phyloP scores from a whole-genome alignment of 306 rosid genomes.

The Lathyrus tuberosus region DNA sequence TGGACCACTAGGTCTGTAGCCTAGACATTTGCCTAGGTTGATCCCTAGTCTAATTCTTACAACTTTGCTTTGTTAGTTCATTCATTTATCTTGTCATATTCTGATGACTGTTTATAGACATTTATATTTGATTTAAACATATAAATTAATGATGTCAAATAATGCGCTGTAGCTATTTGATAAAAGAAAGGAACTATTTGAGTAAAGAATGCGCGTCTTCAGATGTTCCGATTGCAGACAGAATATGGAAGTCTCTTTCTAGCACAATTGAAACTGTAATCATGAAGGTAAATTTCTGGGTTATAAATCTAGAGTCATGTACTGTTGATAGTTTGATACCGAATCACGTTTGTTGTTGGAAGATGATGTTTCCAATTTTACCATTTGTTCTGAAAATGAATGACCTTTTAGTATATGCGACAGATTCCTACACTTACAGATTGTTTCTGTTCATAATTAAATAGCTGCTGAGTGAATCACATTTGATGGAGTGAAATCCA shows the following conservation, averaged over 20 bases:
- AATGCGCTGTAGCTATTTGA: constrained; percentile 66
- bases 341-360: constrained; percentile 3
- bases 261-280: constrained; percentile 62
- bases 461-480: constrained; percentile 4
- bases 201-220: constrained; percentile 44
- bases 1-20: background rate
- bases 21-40: constrained; percentile 27
- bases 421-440: background rate
- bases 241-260: constrained; percentile 74
- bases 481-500: constrained; percentile 23
- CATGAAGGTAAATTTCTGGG: constrained; percentile 51
- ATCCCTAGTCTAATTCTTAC: background rate
- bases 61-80: constrained; percentile 20
- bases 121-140: constrained; percentile 27
- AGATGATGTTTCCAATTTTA: constrained; percentile 22
- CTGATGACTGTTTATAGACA: constrained; percentile 6
- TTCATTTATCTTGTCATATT: constrained; percentile 9
- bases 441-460: constrained; percentile 22
- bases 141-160: constrained; percentile 40
- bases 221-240: constrained; percentile 66
- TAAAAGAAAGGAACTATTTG: constrained; percentile 75
- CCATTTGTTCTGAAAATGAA: constrained; percentile 1
- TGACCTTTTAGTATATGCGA: constrained; percentile 10
- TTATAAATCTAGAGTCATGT: constrained; percentile 20
- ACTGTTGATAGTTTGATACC: constrained; percentile 18